Evolutionary conservation across 208 protist genomes (phyloP).

Genomic region (Leishmania gerbilli): DNA sequence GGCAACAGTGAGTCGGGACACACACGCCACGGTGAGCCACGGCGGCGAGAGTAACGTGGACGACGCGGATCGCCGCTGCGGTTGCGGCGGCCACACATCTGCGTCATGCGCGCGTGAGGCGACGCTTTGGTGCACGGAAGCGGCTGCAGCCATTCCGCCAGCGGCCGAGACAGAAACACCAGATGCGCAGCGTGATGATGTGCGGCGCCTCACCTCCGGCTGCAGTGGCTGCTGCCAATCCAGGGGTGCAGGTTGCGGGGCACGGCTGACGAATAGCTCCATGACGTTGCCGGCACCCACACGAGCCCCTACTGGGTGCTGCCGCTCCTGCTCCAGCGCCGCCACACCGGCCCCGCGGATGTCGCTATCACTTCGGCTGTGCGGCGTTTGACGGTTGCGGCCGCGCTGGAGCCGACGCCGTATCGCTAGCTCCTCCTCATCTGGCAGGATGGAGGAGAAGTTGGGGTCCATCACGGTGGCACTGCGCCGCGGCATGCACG

Average conservation of each 20-base stretch:
- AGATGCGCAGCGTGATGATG: not conserved
- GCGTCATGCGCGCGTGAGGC: not conserved
- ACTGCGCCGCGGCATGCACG: conserved; percentile 18
- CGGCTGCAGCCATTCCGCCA: not conserved
- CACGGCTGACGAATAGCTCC: not conserved
- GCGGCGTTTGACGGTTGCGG: not conserved
- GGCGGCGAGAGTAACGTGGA: conserved; percentile 1
- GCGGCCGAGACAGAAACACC: not conserved
- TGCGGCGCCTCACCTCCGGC: not conserved
- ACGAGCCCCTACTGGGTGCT: not conserved
- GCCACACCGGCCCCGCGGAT: not conserved
- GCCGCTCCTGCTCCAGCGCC: not conserved
- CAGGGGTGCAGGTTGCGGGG: not conserved
- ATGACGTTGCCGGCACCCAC: conserved; percentile 2
- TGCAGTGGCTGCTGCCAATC: not conserved
- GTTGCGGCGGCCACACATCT: not conserved
- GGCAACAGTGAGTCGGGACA: not conserved
- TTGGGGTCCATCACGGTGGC: conserved; percentile 49
- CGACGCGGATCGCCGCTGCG: conserved; percentile 8
- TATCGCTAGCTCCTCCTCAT: conserved; percentile 33
- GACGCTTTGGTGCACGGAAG: not conserved
- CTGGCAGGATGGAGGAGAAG: conserved; percentile 55
- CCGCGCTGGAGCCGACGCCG: conserved; percentile 20
- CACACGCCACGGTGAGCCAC: not conserved
- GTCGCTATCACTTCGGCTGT: not conserved